Evolutionary conservation across 129 eudicot genomes (phyloP).

Genomic region (Calendula officinalis): DNA sequence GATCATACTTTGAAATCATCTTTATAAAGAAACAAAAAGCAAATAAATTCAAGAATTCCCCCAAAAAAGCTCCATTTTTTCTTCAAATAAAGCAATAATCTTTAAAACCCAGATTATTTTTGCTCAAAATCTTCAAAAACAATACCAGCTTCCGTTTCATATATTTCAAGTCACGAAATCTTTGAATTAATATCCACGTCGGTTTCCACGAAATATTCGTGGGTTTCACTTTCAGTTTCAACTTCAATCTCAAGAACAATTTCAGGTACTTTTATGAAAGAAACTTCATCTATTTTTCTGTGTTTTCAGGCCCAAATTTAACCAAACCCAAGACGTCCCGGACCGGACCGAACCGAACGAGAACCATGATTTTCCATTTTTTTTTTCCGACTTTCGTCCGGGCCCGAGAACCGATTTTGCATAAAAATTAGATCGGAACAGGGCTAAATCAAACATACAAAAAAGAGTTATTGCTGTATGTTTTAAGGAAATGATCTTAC

Average conservation of each 20-base stretch:
- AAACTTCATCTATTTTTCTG: slow-evolving; percentile 5
- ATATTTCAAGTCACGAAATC: slow-evolving; percentile 10
- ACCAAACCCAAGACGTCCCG: too few relatives aligned
- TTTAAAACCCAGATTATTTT: slow-evolving; percentile 1
- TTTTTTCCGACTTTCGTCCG: too few relatives aligned
- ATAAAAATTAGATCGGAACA: too few relatives aligned
- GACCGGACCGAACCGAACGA: too few relatives aligned
- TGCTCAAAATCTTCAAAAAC: slow-evolving; percentile 9
- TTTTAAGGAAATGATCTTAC: slow-evolving; percentile 15
- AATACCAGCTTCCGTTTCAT: neutral
- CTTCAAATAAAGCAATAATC: slow-evolving; percentile 18
- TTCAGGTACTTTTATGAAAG: slow-evolving; percentile 18
- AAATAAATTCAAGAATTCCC: slow-evolving; percentile 20
- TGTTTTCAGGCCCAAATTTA: neutral
- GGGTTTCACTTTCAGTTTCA: slow-evolving; percentile 13
- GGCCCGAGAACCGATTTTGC: too few relatives aligned
- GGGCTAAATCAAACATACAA: neutral
- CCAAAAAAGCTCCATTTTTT: slow-evolving; percentile 12
- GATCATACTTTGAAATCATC: neutral
- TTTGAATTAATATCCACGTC: slow-evolving; percentile 20
- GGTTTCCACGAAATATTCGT: slow-evolving; percentile 19
- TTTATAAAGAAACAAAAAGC: neutral
- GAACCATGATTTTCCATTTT: too few relatives aligned
- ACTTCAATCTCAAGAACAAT: slow-evolving; percentile 20
- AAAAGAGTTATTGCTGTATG: slow-evolving; percentile 18